Evolutionary conservation across 192 early-diverging fungal genomes (phyloP).

Genomic region (Coemansia sp.): DNA sequence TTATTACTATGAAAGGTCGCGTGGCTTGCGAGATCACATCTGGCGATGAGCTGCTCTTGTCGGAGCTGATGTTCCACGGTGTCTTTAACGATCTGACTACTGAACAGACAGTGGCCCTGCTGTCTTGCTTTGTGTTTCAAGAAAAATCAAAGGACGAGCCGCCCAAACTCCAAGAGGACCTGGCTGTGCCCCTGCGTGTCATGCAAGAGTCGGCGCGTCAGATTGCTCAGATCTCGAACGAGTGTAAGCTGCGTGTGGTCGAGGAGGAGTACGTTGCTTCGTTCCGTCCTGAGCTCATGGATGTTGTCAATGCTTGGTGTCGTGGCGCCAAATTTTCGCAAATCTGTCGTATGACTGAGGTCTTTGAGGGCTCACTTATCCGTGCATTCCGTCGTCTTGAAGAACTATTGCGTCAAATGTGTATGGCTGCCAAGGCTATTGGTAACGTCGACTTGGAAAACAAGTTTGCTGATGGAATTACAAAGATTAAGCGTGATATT

Average conservation of each 20-base stretch:
- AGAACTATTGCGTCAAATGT: constrained; percentile 90
- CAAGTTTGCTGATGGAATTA: constrained; percentile 93
- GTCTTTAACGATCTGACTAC: constrained; percentile 92
- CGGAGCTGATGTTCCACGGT: constrained; percentile 96
- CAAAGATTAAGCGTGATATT: constrained; percentile 95
- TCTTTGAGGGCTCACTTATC: constrained; percentile 95
- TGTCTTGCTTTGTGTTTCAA: constrained; percentile 92
- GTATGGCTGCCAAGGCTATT: constrained; percentile 88
- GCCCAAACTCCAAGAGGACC: constrained; percentile 71
- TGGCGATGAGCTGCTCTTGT: constrained; percentile 93
- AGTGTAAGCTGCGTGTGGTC: constrained; percentile 85
- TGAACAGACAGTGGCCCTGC: constrained; percentile 83
- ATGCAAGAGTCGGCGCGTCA: constrained; percentile 86
- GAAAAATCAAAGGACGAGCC: constrained; percentile 69
- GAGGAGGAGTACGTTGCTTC: constrained; percentile 87
- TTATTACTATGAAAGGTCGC: constrained; percentile 96
- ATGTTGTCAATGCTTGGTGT: constrained; percentile 92
- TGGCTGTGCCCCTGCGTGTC: constrained; percentile 71
- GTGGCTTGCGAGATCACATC: constrained; percentile 97
- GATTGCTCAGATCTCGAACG: constrained; percentile 84
- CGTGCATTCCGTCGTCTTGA: constrained; percentile 88
- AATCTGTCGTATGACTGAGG: constrained; percentile 93
- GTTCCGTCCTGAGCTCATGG: constrained; percentile 91
- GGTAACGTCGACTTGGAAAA: constrained; percentile 92
- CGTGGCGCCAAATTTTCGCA: constrained; percentile 91